Evolutionary conservation across 129 eudicot genomes (phyloP).

Genomic region (Escallonia herrerae): DNA sequence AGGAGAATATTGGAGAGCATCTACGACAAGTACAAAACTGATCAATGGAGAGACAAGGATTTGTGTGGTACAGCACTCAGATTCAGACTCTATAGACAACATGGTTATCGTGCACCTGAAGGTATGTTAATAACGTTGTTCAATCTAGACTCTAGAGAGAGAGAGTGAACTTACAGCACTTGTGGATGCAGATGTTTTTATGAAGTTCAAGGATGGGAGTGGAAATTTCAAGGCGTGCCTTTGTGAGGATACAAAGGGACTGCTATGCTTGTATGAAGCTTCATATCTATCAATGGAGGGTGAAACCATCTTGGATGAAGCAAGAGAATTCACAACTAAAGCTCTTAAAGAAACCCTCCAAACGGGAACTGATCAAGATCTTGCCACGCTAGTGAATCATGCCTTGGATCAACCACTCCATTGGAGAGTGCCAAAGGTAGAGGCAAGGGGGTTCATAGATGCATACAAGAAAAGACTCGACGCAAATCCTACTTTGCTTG

Average conservation of each 20-base stretch:
- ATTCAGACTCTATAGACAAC: constrained; percentile 27
- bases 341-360: background rate
- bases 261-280: constrained; percentile 15
- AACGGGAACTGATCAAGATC: background rate
- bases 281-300: background rate
- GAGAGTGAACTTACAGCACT: no score
- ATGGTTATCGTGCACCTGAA: constrained; percentile 19
- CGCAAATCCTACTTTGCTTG: constrained; percentile 16
- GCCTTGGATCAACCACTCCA: constrained; percentile 23
- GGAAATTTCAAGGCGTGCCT: constrained; percentile 6
- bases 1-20: constrained; percentile 3
- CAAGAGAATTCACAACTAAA: background rate
- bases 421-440: constrained; percentile 14
- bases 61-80: constrained; percentile 21
- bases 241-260: background rate
- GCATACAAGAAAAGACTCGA: constrained; percentile 8
- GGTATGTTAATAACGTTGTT: constrained; percentile 2
- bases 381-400: constrained; percentile 2
- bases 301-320: constrained; percentile 10
- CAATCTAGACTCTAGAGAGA: background rate
- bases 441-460: constrained; percentile 23
- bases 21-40: background rate
- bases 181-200: constrained; percentile 7
- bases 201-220: background rate
- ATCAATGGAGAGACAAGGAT: constrained; percentile 2